Base-by-base conservation (phyloP, 768 basidiomycete genomes). In the Thelephora aurantiotincta region DNA sequence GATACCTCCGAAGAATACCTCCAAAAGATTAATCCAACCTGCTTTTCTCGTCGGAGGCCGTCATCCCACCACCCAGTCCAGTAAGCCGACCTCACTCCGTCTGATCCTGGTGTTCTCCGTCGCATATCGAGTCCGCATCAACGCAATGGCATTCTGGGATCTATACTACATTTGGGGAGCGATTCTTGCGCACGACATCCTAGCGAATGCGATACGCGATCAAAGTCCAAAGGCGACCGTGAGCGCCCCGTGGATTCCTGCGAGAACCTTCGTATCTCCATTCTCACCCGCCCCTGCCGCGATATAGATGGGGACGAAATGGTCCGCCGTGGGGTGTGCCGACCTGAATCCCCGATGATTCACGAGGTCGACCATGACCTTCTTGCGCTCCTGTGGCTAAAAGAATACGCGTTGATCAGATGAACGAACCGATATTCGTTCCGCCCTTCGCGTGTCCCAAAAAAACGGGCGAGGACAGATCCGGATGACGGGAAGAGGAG, bases 251-350 rank as follows among this genome's bases (percentile, higher is more conserved):
- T 78, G 78, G 45, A 73, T 54, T 30, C 71, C 73, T 33, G 66
- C 62, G 22, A 84, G 48, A 9, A 79, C 65, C 54, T 61, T 65
- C 6, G 69, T 69, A 33, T 67, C 63, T 1, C 74, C 77, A 5
- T 67, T 69, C 37, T 75, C 80, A 7, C 78, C 80, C 6, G 82
- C 86, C 2, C 82, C 86, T 2, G 77, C 80, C 3, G 80, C 83
- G 36, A 88, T 68, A 58, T 87, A 85, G 13, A 90, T 52, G 9
- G 88, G 87, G 13, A 89, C 68, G 55, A 90, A 85, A 57, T 90
- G 87, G 23, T 92, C 88, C 52, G 78, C 78, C 2, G 81, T 70
- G 1, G 86, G 88, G 55, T 92, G 83, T 22, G 79, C 74, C 0
- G 67, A 56, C 3, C 78, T 71, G 69, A 84, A 90, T 7, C 73